A percentile compares a stretch with the other conserved stretches of the same genome.
phyloP scores from a whole-genome alignment of 106 monocot species.

The Phalaenopsis equestris region DNA sequence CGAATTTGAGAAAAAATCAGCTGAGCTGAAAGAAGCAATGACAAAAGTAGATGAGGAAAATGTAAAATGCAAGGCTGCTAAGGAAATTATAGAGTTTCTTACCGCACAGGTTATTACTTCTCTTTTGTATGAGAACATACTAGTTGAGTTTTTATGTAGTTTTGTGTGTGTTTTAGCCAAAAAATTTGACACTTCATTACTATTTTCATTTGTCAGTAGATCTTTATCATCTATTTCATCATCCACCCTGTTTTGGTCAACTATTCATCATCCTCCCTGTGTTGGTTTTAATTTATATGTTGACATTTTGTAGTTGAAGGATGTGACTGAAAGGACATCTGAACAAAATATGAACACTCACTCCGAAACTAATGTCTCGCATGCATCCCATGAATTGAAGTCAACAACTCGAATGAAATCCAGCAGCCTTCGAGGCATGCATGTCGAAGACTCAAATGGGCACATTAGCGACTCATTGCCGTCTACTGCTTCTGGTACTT shows the following conservation, averaged over 20 bases:
- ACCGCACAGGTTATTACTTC: slow-evolving; percentile 36
- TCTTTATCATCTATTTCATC: too few species aligned
- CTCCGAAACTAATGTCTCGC: not conserved
- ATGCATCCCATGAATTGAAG: not conserved
- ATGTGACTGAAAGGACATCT: slow-evolving; percentile 40
- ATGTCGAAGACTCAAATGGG: not conserved
- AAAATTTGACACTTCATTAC: not conserved
- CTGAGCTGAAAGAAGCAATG: slow-evolving; percentile 52
- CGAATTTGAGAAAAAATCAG: slow-evolving; percentile 50
- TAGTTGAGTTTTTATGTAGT: not conserved
- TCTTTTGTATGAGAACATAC: not conserved
- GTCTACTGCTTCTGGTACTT: not conserved
- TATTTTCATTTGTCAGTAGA: not conserved
- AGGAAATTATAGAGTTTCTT: slow-evolving; percentile 56
- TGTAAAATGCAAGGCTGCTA: slow-evolving; percentile 62
- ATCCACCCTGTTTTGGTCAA: too few species aligned
- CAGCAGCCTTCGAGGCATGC: not conserved
- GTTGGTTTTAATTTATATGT: not conserved
- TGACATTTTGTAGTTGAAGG: slow-evolving; percentile 47
- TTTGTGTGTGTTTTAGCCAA: not conserved
- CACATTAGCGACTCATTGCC: not conserved
- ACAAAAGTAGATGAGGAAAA: slow-evolving; percentile 57
- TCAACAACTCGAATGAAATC: not conserved
- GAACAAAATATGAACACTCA: slow-evolving; percentile 21
- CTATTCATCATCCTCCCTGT: too few species aligned